Evolutionary conservation across 2,329 filamentous ascomycete genomes (phyloP).

Genomic region (Coleophoma eucalyptorum): DNA sequence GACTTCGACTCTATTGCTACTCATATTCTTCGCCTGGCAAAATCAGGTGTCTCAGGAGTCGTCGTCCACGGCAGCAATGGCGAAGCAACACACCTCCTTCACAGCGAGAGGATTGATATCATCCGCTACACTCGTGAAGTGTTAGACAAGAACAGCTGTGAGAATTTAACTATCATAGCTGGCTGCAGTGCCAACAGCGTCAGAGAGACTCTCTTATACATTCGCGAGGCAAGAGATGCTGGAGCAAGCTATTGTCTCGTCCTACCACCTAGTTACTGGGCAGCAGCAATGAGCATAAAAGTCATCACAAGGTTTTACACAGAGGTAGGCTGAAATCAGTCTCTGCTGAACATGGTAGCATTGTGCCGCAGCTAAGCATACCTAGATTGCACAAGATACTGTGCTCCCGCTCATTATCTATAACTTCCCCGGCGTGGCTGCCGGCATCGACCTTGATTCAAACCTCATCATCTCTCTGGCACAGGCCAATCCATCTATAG

Average conservation of each 20-base stretch:
- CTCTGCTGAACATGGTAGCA: neutral
- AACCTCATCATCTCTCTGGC: conserved; percentile 27
- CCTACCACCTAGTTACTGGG: neutral
- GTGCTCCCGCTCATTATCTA: neutral
- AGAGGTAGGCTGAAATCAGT: neutral
- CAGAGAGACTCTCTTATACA: neutral
- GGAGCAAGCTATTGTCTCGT: neutral
- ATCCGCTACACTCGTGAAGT: conserved; percentile 58
- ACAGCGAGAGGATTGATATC: conserved; percentile 59
- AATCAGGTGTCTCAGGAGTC: conserved; percentile 61
- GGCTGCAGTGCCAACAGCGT: neutral
- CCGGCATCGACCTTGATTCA: conserved; percentile 39
- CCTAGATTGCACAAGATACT: neutral
- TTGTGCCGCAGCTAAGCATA: neutral
- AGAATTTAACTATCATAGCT: neutral
- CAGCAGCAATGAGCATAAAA: neutral
- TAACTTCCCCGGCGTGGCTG: conserved; percentile 22
- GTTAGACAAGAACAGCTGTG: conserved; percentile 45
- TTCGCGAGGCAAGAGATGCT: conserved; percentile 9
- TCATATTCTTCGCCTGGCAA: conserved; percentile 55
- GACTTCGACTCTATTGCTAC: conserved; percentile 47
- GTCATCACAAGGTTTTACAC: neutral
- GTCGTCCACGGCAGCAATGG: conserved; percentile 71
- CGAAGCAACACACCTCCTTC: conserved; percentile 67
- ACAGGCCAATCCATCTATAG: conserved; percentile 30